Conservation (phyloP, 345 rosid genomes). For the Pseudoturritis turrita region DNA sequence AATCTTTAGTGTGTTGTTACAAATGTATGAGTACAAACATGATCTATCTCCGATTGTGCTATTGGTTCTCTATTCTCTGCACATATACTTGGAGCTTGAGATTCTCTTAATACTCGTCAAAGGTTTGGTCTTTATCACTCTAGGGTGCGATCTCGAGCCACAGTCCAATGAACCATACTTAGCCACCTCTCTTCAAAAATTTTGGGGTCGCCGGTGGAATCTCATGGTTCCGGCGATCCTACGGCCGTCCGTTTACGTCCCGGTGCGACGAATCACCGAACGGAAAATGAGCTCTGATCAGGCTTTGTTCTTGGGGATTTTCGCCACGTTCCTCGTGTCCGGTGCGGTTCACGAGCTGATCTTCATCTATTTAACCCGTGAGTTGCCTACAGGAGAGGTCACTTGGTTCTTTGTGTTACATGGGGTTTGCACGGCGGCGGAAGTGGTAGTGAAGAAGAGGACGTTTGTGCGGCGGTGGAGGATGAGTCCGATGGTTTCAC, state of each 20-base stretch:
- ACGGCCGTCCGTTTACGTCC: slow-evolving; percentile 38
- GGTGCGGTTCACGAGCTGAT: slow-evolving; percentile 36
- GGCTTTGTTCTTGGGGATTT: slow-evolving; percentile 2
- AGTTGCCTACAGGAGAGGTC: slow-evolving; percentile 35
- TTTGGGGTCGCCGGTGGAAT: slow-evolving; percentile 59
- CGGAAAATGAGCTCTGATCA: neutral
- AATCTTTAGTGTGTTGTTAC: slow-evolving; percentile 17
- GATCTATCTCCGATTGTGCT: neutral
- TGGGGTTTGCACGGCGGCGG: slow-evolving; percentile 34
- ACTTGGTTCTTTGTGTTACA: slow-evolving; percentile 36
- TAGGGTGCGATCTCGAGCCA: slow-evolving; percentile 34
- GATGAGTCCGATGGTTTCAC: slow-evolving; percentile 21
- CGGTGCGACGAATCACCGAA: slow-evolving; percentile 7
- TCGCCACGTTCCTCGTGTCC: slow-evolving; percentile 29
- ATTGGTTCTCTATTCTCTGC: slow-evolving; percentile 6
- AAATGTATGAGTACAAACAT: slow-evolving; percentile 10
- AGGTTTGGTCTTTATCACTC: neutral
- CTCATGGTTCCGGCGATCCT: slow-evolving; percentile 44
- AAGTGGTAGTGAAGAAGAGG: slow-evolving; percentile 26
- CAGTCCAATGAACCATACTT: slow-evolving; percentile 46
- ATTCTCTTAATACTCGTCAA: slow-evolving; percentile 24
- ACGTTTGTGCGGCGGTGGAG: neutral
- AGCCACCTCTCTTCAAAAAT: slow-evolving; percentile 57
- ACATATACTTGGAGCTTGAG: slow-evolving; percentile 34
- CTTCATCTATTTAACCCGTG: slow-evolving; percentile 20